phyloP scores from a whole-genome alignment of 495 filamentous ascomycete species.

The Xylaria castorea region DNA sequence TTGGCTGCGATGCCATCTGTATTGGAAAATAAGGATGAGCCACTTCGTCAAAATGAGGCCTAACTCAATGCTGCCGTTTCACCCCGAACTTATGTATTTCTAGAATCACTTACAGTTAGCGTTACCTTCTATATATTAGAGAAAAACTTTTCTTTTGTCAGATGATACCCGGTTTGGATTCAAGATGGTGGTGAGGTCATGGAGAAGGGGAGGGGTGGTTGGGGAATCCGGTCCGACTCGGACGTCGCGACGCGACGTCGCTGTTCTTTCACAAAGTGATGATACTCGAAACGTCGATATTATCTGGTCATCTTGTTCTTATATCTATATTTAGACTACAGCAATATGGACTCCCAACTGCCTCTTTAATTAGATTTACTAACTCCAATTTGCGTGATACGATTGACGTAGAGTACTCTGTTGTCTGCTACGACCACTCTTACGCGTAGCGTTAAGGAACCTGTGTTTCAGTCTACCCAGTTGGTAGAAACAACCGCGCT shows the following conservation, averaged over 20 bases:
- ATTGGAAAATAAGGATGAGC: background rate
- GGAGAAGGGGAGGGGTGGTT: background rate
- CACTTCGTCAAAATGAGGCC: background rate
- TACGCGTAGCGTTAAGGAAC: too few species aligned
- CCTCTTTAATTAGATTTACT: background rate
- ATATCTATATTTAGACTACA: slow-evolving; percentile 2
- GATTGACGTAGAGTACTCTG: background rate
- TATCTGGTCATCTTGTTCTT: background rate
- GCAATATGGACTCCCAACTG: background rate
- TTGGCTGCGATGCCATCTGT: background rate
- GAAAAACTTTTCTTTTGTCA: background rate
- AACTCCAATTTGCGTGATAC: background rate
- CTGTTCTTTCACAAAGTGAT: background rate
- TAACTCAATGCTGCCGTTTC: background rate
- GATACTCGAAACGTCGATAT: background rate
- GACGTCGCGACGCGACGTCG: background rate
- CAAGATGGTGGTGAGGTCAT: background rate
- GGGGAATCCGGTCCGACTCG: background rate
- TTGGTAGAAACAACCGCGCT: too few species aligned
- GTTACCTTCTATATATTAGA: background rate
- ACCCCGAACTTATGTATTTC: background rate
- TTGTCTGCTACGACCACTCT: background rate
- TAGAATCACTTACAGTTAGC: background rate
- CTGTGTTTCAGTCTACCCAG: too few species aligned
- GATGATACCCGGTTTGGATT: slow-evolving; percentile 12